These are phyloP conservation scores for Metarhizium humberi DNA, from an alignment of 2,329 filamentous ascomycete species.

Conservation along the genomic window DNA sequence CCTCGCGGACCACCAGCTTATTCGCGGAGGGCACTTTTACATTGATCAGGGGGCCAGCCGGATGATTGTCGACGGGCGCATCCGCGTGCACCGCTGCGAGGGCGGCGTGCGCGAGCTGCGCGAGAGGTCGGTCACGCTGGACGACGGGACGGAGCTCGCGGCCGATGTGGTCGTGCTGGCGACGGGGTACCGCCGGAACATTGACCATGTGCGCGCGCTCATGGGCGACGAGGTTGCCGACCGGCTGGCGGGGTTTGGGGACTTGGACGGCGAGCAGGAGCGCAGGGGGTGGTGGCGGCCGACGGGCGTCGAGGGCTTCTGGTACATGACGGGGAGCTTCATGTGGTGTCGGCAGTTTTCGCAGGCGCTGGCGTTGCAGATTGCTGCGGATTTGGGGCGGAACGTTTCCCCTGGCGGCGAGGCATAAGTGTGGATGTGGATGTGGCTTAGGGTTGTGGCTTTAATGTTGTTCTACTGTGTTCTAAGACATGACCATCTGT, in stretches of 20 bases:
- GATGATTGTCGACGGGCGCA: conserved; percentile 30
- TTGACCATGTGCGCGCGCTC: conserved; percentile 21
- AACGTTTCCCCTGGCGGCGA: neutral
- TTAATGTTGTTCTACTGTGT: too few species aligned
- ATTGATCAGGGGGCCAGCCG: conserved; percentile 30
- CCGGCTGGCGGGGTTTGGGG: conserved; percentile 24
- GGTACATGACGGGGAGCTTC: conserved; percentile 29
- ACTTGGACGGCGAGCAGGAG: conserved; percentile 25
- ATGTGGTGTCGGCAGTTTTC: conserved; percentile 25
- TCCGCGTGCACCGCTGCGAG: conserved; percentile 23
- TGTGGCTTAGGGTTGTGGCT: too few species aligned
- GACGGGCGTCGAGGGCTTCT: conserved; percentile 26
- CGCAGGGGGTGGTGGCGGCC: conserved; percentile 21
- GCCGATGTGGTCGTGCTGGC: conserved; percentile 33
- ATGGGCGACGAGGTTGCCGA: conserved; percentile 27
- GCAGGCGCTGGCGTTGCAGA: conserved; percentile 27
- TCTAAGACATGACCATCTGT: too few species aligned
- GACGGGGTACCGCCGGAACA: conserved; percentile 32
- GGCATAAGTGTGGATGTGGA: neutral
- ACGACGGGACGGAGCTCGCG: conserved; percentile 25
- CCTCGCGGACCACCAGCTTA: conserved; percentile 27
- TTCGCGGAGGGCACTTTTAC: conserved; percentile 30
- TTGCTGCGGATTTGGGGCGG: conserved; percentile 7
- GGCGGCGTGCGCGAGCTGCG: conserved; percentile 23
- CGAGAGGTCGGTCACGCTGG: conserved; percentile 13